These are phyloP conservation scores for Mycena sp. DNA, from an alignment of 1,284 basidiomycete genomes.

Conservation along the genomic window DNA sequence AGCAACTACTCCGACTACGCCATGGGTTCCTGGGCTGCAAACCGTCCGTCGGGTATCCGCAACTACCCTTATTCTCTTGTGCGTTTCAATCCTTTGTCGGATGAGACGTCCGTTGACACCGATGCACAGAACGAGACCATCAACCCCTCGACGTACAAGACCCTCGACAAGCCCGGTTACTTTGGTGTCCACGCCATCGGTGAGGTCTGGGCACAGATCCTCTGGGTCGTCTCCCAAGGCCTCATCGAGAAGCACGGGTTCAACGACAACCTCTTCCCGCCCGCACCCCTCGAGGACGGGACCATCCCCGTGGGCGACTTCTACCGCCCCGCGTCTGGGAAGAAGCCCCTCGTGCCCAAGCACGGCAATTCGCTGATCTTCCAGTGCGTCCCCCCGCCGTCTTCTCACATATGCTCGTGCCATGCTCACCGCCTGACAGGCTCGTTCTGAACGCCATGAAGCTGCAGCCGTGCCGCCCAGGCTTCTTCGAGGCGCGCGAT, in stretches of 20 bases:
- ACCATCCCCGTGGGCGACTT: slow-evolving; percentile 76
- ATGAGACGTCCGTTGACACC: not conserved
- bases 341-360: slow-evolving; percentile 81
- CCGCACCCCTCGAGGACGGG: slow-evolving; percentile 67
- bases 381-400: slow-evolving; percentile 59
- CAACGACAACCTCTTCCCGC: slow-evolving; percentile 84
- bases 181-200: slow-evolving; percentile 94
- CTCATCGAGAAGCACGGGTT: slow-evolving; percentile 87
- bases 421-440: slow-evolving; percentile 35
- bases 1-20: slow-evolving; percentile 80
- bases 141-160: slow-evolving; percentile 96
- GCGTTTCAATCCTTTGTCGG: slow-evolving; percentile 31
- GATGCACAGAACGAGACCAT: slow-evolving; percentile 65
- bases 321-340: slow-evolving; percentile 63
- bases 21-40: slow-evolving; percentile 97
- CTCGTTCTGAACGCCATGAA: slow-evolving; percentile 94
- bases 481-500: slow-evolving; percentile 92
- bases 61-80: slow-evolving; percentile 88
- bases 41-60: slow-evolving; percentile 81
- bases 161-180: slow-evolving; percentile 93
- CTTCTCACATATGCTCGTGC: not conserved
- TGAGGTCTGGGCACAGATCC: slow-evolving; percentile 96
- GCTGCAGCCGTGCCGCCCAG: slow-evolving; percentile 90
- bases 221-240: slow-evolving; percentile 84
- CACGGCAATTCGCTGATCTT: slow-evolving; percentile 91